Conservation (phyloP, 2,329 filamentous ascomycete species). For the Pseudodiploospora longispora region DNA sequence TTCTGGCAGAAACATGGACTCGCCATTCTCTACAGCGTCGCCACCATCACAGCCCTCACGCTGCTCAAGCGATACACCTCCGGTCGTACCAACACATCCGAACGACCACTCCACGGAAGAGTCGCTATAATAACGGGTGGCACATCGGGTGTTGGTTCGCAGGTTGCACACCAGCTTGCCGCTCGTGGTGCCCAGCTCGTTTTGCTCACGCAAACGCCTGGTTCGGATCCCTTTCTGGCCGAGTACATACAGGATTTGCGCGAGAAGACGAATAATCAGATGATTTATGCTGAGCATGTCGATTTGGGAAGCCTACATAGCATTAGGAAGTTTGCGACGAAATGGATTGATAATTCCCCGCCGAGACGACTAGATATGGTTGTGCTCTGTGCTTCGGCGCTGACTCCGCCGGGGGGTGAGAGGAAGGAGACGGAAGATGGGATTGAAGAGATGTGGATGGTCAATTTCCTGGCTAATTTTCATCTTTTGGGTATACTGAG, state of each 20-base stretch:
- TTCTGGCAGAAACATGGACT: slow-evolving; percentile 39
- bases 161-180: slow-evolving; percentile 67
- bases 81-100: slow-evolving; percentile 65
- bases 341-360: slow-evolving; percentile 94
- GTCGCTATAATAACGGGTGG: slow-evolving; percentile 92
- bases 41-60: slow-evolving; percentile 30
- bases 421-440: slow-evolving; percentile 63
- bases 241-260: slow-evolving; percentile 91
- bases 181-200: slow-evolving; percentile 80
- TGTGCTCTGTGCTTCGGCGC: slow-evolving; percentile 73
- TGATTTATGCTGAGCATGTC: slow-evolving; percentile 94
- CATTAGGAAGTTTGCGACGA: slow-evolving; percentile 86
- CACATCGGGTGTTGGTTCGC: slow-evolving; percentile 84
- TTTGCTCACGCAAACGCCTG: slow-evolving; percentile 74
- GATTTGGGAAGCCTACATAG: slow-evolving; percentile 84
- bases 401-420: slow-evolving; percentile 59
- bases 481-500: slow-evolving; percentile 87
- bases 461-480: slow-evolving; percentile 95
- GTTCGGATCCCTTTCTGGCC: slow-evolving; percentile 78
- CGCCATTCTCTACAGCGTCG: slow-evolving; percentile 31
- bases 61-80: slow-evolving; percentile 66
- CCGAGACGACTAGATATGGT: slow-evolving; percentile 85
- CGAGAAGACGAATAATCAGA: slow-evolving; percentile 64
- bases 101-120: slow-evolving; percentile 85
- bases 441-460: slow-evolving; percentile 82